Conservation (phyloP, 2,329 filamentous ascomycete species). For the Paracorniculantispora psalliotae region DNA sequence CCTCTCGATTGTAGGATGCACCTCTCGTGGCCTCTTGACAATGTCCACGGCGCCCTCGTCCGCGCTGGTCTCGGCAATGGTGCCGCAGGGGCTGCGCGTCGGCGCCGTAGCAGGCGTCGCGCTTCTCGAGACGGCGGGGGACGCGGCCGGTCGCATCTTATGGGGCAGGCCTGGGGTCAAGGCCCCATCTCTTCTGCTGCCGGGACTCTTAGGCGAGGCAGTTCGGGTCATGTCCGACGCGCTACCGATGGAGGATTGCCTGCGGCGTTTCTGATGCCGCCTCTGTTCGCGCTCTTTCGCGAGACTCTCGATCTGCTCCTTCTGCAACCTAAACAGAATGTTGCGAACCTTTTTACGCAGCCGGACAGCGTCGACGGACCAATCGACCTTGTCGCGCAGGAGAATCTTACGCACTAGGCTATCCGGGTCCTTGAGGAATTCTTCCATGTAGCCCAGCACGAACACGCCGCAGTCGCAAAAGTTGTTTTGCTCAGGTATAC, state of each 20-base stretch:
- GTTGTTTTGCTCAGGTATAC: constrained; percentile 77
- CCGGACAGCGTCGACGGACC: constrained; percentile 51
- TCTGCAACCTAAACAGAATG: constrained; percentile 59
- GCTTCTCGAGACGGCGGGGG: neutral
- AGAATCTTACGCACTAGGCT: constrained; percentile 64
- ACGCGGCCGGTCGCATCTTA: neutral
- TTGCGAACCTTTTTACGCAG: constrained; percentile 63
- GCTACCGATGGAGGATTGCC: neutral
- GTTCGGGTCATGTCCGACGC: constrained; percentile 5
- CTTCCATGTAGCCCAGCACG: constrained; percentile 75
- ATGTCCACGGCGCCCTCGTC: neutral
- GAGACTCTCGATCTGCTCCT: constrained; percentile 46
- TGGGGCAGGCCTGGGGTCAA: neutral
- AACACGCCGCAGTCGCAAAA: constrained; percentile 87
- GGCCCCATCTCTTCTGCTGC: neutral
- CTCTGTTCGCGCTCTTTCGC: constrained; percentile 34
- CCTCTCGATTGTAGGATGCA: neutral
- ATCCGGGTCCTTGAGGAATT: constrained; percentile 73
- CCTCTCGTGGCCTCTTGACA: neutral
- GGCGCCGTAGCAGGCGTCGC: neutral
- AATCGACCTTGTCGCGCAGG: constrained; percentile 45
- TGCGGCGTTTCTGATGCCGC: neutral
- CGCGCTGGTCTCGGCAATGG: neutral
- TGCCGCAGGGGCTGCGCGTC: neutral
- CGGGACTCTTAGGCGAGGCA: neutral